phyloP scores from a whole-genome alignment of 495 filamentous ascomycete genomes.

The Penicillium roqueforti region DNA sequence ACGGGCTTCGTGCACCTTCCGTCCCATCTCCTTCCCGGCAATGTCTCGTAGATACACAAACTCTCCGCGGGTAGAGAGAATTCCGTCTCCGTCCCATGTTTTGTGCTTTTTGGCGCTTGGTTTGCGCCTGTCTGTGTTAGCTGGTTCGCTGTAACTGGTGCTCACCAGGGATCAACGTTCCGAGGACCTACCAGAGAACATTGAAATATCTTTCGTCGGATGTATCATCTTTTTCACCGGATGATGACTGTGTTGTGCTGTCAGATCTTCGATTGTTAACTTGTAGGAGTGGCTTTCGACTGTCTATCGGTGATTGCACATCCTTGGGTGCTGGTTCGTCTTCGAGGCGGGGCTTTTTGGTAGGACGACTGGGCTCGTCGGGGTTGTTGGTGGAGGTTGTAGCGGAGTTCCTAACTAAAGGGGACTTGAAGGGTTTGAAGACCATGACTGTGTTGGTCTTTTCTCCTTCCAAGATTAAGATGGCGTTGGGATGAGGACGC shows the following conservation, averaged over 20 bases:
- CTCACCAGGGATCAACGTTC: neutral
- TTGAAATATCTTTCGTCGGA: constrained; percentile 55
- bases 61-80: constrained; percentile 55
- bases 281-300: constrained; percentile 31
- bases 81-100: constrained; percentile 82
- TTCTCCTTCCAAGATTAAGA: neutral
- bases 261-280: constrained; percentile 26
- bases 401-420: constrained; percentile 36
- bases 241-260: constrained; percentile 5
- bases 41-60: constrained; percentile 61
- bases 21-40: constrained; percentile 65
- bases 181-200: constrained; percentile 56
- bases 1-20: constrained; percentile 47
- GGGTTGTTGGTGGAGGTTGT: neutral
- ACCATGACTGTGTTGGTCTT: constrained; percentile 32
- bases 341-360: constrained; percentile 31
- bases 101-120: constrained; percentile 77
- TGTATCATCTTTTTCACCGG: constrained; percentile 13
- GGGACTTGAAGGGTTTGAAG: constrained; percentile 46
- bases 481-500: constrained; percentile 7
- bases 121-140: constrained; percentile 55
- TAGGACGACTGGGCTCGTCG: constrained; percentile 16
- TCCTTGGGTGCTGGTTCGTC: constrained; percentile 15
- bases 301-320: constrained; percentile 9
- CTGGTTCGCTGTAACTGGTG: neutral